A percentile compares a stretch with the other conserved stretches of the same genome.
phyloP scores from a whole-genome alignment of 306 rosid species.

The Dryas drummondii region DNA sequence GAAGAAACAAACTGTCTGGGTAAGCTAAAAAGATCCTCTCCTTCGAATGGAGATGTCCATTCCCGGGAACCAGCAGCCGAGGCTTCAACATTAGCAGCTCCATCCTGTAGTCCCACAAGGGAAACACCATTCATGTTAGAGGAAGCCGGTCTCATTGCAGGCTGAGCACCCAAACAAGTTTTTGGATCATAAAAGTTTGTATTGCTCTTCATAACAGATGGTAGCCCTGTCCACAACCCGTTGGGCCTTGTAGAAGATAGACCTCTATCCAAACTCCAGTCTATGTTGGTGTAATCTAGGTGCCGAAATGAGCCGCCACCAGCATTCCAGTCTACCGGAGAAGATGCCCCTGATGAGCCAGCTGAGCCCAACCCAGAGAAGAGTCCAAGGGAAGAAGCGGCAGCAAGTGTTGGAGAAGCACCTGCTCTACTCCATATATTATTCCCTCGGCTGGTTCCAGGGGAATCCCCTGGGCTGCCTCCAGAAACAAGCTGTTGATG shows the following conservation, averaged over 20 bases:
- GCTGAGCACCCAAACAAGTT: slow-evolving; percentile 58
- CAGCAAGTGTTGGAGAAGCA: slow-evolving; percentile 66
- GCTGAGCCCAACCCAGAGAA: slow-evolving; percentile 81
- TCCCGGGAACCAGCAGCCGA: slow-evolving; percentile 64
- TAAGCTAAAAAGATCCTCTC: slow-evolving; percentile 90
- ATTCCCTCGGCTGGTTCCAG: slow-evolving; percentile 56
- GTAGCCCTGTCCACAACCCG: slow-evolving; percentile 63
- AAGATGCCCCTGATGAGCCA: slow-evolving; percentile 70
- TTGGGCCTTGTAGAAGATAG: slow-evolving; percentile 55
- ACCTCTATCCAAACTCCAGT: slow-evolving; percentile 84
- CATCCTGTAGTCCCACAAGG: slow-evolving; percentile 66
- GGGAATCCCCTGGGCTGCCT: slow-evolving; percentile 56
- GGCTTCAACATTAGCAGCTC: slow-evolving; percentile 54
- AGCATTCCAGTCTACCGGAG: slow-evolving; percentile 86
- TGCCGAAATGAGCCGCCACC: slow-evolving; percentile 66
- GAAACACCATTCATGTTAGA: slow-evolving; percentile 58
- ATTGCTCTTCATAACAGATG: slow-evolving; percentile 55
- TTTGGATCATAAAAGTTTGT: slow-evolving; percentile 54
- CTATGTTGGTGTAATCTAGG: slow-evolving; percentile 74
- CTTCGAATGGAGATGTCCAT: slow-evolving; percentile 97
- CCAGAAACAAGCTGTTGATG: slow-evolving; percentile 53
- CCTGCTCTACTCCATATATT: slow-evolving; percentile 59
- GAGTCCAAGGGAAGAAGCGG: slow-evolving; percentile 92
- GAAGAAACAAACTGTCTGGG: slow-evolving; percentile 98
- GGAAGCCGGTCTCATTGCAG: slow-evolving; percentile 48